A percentile compares a stretch with the other conserved stretches of the same genome.
These are phyloP conservation scores for Purshia tridentata DNA, from an alignment of 306 rosid genomes.

Conservation along the genomic window DNA sequence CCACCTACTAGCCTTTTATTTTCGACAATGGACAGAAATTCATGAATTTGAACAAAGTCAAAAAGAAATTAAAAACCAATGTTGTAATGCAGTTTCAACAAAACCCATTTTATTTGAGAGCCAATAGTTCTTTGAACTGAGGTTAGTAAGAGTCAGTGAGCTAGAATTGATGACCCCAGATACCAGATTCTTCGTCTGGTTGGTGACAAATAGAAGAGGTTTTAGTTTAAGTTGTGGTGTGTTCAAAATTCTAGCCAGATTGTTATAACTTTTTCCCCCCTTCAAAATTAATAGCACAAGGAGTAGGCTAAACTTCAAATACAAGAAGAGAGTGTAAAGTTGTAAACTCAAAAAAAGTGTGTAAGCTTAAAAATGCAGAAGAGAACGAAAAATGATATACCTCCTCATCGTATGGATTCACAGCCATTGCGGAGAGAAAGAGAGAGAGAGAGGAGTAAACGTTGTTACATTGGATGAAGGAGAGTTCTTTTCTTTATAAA, in stretches of 20 bases:
- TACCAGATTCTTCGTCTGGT: neutral
- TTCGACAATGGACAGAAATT: neutral
- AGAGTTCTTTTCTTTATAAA: neutral
- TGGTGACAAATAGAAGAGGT: neutral
- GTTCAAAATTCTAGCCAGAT: neutral
- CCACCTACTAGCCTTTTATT: neutral
- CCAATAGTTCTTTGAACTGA: conserved; percentile 6
- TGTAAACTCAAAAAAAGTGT: neutral
- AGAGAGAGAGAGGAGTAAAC: conserved; percentile 31
- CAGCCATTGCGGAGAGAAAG: conserved; percentile 33
- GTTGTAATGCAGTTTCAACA: conserved; percentile 1
- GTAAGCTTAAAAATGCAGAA: neutral
- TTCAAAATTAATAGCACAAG: too few relatives aligned
- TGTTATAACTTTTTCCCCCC: neutral
- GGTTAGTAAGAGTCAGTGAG: conserved; percentile 26
- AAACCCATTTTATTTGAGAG: conserved; percentile 6
- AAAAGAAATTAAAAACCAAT: neutral
- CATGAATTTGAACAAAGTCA: neutral
- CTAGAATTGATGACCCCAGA: neutral
- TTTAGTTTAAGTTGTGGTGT: neutral
- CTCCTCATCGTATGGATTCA: too few relatives aligned
- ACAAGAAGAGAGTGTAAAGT: neutral
- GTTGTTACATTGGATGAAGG: conserved; percentile 36
- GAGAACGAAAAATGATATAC: neutral
- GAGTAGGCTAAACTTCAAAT: neutral